phyloP scores from a whole-genome alignment of 305 asterid genomes.

The Plantago lanceolata region DNA sequence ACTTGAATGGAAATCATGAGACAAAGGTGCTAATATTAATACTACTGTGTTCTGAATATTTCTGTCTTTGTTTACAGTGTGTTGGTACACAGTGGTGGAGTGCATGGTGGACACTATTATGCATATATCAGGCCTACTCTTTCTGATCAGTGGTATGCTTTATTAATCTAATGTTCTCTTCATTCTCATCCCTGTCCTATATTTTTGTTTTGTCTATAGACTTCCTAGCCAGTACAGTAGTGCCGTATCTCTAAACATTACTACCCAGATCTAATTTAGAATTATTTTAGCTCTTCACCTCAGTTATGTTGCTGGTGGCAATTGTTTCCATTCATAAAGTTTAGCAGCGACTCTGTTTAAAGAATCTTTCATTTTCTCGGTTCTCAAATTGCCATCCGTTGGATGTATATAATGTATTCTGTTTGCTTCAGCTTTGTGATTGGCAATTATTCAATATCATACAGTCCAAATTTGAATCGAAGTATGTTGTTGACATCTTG shows the following conservation, averaged over 20 bases:
- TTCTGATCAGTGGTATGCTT: conserved; percentile 72
- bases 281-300: background rate
- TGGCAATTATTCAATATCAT: background rate
- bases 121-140: conserved; percentile 82
- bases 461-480: conserved; percentile 6
- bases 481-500: conserved; percentile 15
- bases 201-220: conserved; percentile 5
- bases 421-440: conserved; percentile 20
- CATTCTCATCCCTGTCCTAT: background rate
- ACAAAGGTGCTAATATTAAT: no score
- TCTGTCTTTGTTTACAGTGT: conserved; percentile 41
- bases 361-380: background rate
- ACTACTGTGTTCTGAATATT: background rate
- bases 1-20: background rate
- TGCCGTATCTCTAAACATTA: background rate
- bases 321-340: background rate
- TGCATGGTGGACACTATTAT: conserved; percentile 88
- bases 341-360: background rate
- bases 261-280: conserved; percentile 3
- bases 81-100: conserved; percentile 88
- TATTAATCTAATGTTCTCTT: conserved; percentile 16
- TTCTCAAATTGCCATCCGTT: background rate
- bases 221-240: background rate
- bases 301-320: background rate
- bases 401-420: background rate